A percentile compares a stretch with the other conserved stretches of the same genome.
These are phyloP conservation scores for Penicillium psychrofluorescens DNA, from an alignment of 495 filamentous ascomycete genomes.

Conservation along the genomic window DNA sequence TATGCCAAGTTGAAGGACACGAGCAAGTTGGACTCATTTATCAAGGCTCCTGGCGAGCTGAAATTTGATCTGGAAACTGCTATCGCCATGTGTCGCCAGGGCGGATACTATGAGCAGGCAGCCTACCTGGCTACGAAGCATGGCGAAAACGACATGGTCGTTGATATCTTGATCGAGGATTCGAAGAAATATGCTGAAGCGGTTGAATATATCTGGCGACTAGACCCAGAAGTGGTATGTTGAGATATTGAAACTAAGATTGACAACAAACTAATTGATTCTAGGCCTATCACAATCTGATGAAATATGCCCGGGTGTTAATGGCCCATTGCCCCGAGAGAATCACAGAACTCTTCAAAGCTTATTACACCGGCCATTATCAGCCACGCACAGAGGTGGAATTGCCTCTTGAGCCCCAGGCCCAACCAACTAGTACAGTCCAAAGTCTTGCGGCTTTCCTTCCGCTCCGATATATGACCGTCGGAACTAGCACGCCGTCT, in stretches of 20 bases:
- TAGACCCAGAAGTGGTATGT: slow-evolving; percentile 75
- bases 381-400: slow-evolving; percentile 60
- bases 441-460: slow-evolving; percentile 76
- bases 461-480: slow-evolving; percentile 80
- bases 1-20: slow-evolving; percentile 97
- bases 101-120: slow-evolving; percentile 95
- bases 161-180: slow-evolving; percentile 93
- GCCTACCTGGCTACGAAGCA: slow-evolving; percentile 94
- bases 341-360: slow-evolving; percentile 80
- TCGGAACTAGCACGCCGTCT: slow-evolving; percentile 40
- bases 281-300: slow-evolving; percentile 79
- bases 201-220: slow-evolving; percentile 79
- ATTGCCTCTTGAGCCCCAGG: slow-evolving; percentile 40
- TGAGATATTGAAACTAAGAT: not conserved
- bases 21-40: slow-evolving; percentile 89
- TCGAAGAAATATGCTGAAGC: slow-evolving; percentile 83
- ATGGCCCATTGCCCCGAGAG: slow-evolving; percentile 73
- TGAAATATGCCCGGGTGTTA: slow-evolving; percentile 90
- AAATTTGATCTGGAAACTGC: slow-evolving; percentile 97
- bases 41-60: slow-evolving; percentile 87
- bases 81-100: slow-evolving; percentile 95
- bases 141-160: slow-evolving; percentile 85
- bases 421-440: slow-evolving; percentile 60
- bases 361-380: slow-evolving; percentile 86
- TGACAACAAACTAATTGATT: not conserved